Percentiles rank a stretch among this genome's conserved stretches.
phyloP scores from a whole-genome alignment of 352 stramenopile genomes.

The Phytophthora vignae region DNA sequence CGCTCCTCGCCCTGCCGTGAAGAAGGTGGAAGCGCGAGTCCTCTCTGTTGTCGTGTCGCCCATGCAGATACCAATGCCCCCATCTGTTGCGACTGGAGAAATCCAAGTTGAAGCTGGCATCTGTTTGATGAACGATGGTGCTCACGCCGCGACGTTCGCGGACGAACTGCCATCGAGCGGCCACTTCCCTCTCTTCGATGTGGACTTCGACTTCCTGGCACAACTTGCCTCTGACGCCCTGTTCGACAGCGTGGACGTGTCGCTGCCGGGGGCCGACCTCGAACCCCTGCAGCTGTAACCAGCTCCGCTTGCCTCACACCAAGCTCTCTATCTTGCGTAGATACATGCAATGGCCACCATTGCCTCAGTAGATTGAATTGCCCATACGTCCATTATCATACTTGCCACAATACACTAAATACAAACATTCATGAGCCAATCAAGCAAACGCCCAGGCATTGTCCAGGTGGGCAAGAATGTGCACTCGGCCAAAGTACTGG shows the following conservation, averaged over 20 bases:
- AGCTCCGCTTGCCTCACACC: neutral
- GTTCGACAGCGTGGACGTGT: constrained; percentile 32
- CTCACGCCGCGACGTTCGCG: constrained; percentile 7
- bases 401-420: constrained; percentile 12
- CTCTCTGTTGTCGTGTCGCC: constrained; percentile 32
- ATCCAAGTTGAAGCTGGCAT: constrained; percentile 36
- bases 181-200: constrained; percentile 17
- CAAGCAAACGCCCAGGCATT: constrained; percentile 12
- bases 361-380: constrained; percentile 14
- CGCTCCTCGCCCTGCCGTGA: neutral
- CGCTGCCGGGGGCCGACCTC: constrained; percentile 15
- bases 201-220: constrained; percentile 20
- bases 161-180: constrained; percentile 16
- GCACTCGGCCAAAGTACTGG: constrained; percentile 31
- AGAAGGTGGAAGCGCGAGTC: constrained; percentile 15
- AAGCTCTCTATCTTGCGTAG: constrained; percentile 5
- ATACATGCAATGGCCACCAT: constrained; percentile 5
- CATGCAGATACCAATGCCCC: constrained; percentile 10
- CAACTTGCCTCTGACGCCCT: constrained; percentile 25
- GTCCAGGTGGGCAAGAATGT: constrained; percentile 26
- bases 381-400: constrained; percentile 2
- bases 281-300: constrained; percentile 32
- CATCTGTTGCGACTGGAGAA: constrained; percentile 32
- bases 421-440: constrained; percentile 8
- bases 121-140: constrained; percentile 4